Conservation (phyloP, 2,329 filamentous ascomycete species). For the Aureobasidium vineae region DNA sequence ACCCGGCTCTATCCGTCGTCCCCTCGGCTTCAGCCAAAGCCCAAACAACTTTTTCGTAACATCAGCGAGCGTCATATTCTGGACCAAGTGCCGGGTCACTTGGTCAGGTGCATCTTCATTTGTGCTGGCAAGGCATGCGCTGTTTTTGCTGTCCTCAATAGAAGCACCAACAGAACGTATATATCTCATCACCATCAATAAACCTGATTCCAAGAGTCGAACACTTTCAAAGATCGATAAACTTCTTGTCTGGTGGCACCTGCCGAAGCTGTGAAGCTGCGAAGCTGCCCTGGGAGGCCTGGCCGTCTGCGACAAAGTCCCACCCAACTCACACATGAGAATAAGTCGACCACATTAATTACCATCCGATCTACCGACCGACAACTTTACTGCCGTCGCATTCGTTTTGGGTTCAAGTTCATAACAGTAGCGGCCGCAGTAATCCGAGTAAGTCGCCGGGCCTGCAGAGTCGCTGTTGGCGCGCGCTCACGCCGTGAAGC, state of each 20-base stretch:
- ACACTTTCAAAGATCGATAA: no score
- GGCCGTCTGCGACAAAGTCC: not conserved
- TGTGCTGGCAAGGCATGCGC: not conserved
- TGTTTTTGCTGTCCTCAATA: not conserved
- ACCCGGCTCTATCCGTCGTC: not conserved
- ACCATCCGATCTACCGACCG: not conserved
- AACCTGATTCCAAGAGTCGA: no score
- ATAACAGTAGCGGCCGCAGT: not conserved
- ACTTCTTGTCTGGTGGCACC: not conserved
- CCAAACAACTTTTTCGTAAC: constrained; percentile 18
- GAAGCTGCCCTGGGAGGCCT: not conserved
- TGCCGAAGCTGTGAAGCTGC: not conserved
- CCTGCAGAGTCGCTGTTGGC: not conserved
- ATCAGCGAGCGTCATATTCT: constrained; percentile 2
- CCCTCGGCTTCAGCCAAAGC: constrained; percentile 3
- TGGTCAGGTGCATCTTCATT: not conserved
- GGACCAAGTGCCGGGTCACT: not conserved
- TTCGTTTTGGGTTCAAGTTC: not conserved
- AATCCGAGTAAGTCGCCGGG: not conserved
- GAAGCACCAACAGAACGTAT: not conserved
- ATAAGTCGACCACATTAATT: not conserved
- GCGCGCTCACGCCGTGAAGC: not conserved
- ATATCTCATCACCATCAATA: not conserved
- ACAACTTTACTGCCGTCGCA: not conserved
- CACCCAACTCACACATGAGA: constrained; percentile 5